These are phyloP conservation scores for Paraglomus occultum DNA, from an alignment of 192 early-diverging fungal species.

Conservation along the genomic window DNA sequence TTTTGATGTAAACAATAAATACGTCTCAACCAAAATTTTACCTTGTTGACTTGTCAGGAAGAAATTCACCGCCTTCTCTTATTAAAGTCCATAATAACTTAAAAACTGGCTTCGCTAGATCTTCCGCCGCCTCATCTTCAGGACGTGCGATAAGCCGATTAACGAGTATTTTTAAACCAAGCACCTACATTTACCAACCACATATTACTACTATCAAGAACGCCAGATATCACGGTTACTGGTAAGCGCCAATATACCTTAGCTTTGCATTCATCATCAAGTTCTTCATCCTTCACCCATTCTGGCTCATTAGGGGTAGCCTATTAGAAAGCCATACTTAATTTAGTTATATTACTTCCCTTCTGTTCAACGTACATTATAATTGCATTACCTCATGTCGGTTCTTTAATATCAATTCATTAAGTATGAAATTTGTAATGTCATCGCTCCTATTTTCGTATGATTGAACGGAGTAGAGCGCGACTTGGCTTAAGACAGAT, in stretches of 20 bases:
- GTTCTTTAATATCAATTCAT: constrained; percentile 52
- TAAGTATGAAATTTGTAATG: constrained; percentile 59
- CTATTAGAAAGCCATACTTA: neutral
- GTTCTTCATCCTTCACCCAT: constrained; percentile 62
- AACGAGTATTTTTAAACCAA: constrained; percentile 64
- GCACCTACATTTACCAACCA: constrained; percentile 43
- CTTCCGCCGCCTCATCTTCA: constrained; percentile 37
- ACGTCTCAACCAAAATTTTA: constrained; percentile 16
- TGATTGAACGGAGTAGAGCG: constrained; percentile 48
- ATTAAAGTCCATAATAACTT: constrained; percentile 64
- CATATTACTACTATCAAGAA: constrained; percentile 31
- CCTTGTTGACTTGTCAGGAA: constrained; percentile 47
- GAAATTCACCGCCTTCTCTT: constrained; percentile 63
- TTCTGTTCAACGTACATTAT: neutral
- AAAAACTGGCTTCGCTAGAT: constrained; percentile 50
- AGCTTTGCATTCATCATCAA: constrained; percentile 55
- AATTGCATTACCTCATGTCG: constrained; percentile 32
- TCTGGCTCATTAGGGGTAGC: constrained; percentile 43
- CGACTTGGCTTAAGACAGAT: constrained; percentile 61
- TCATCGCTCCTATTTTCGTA: constrained; percentile 54
- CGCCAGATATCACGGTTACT: neutral
- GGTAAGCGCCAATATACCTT: constrained; percentile 43
- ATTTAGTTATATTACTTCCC: neutral
- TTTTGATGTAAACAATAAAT: neutral
- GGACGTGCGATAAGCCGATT: constrained; percentile 57